Evolutionary conservation across 108 stramenopile genomes (phyloP).

Genomic region (Fragilariopsis cylindrus): DNA sequence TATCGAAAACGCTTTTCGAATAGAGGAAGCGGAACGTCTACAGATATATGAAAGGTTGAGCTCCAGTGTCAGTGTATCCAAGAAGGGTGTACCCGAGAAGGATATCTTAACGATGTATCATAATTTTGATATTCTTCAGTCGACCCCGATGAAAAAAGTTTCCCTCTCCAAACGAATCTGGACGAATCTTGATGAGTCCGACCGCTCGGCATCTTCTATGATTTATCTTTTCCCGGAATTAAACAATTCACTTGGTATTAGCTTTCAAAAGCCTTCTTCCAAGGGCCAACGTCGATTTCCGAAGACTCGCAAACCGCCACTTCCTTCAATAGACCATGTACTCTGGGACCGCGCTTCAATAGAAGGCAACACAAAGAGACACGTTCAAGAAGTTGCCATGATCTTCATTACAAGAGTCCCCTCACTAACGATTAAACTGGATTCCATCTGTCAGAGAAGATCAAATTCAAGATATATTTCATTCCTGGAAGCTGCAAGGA

Average conservation of each 20-base stretch:
- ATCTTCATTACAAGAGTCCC: slow-evolving; percentile 38
- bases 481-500: neutral
- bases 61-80: neutral
- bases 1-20: slow-evolving; percentile 7
- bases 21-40: slow-evolving; percentile 40
- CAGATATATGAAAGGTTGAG: slow-evolving; percentile 47
- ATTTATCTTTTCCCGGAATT: slow-evolving; percentile 46
- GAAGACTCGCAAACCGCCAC: slow-evolving; percentile 1
- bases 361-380: slow-evolving; percentile 26
- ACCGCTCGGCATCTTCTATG: slow-evolving; percentile 35
- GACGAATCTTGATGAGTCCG: slow-evolving; percentile 9
- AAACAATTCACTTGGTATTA: slow-evolving; percentile 21
- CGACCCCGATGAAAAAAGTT: slow-evolving; percentile 47
- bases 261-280: slow-evolving; percentile 16
- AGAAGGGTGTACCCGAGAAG: neutral
- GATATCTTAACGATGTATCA: slow-evolving; percentile 20
- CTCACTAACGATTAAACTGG: slow-evolving; percentile 14
- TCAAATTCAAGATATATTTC: neutral
- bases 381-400: slow-evolving; percentile 25
- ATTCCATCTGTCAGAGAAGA: neutral
- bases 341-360: slow-evolving; percentile 33
- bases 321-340: slow-evolving; percentile 7
- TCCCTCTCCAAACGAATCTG: slow-evolving; percentile 33
- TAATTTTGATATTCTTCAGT: slow-evolving; percentile 31
- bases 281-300: slow-evolving; percentile 35